Evolutionary conservation across 345 rosid genomes (phyloP).

Genomic region (Draba incana): DNA sequence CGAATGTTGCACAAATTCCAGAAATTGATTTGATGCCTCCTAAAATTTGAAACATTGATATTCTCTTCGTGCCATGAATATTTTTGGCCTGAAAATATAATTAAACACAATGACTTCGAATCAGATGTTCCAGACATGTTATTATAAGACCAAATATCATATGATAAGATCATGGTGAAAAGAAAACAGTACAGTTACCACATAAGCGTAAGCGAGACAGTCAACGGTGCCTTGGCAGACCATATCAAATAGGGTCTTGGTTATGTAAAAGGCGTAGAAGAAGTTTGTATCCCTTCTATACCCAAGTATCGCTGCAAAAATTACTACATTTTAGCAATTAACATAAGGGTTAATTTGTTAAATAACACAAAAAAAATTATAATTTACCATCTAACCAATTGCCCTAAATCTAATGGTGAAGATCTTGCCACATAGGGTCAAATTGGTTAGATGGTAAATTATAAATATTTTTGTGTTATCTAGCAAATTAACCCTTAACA

Average conservation of each 20-base stretch:
- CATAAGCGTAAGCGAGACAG: constrained; percentile 80
- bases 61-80: constrained; percentile 47
- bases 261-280: constrained; percentile 67
- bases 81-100: constrained; percentile 63
- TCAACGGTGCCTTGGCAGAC: constrained; percentile 58
- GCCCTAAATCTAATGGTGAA: too few relatives aligned
- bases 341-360: too few relatives aligned
- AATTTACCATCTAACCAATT: too few relatives aligned
- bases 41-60: constrained; percentile 67
- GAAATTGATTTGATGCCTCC: constrained; percentile 54
- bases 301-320: constrained; percentile 70
- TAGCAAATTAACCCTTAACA: too few relatives aligned
- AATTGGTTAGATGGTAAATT: too few relatives aligned
- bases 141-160: not conserved
- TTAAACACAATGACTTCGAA: not conserved
- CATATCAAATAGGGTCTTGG: constrained; percentile 62
- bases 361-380: too few relatives aligned
- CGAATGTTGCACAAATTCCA: constrained; percentile 56
- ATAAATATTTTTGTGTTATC: too few relatives aligned
- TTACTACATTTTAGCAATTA: constrained; percentile 3
- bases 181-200: constrained; percentile 49
- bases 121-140: not conserved
- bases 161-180: not conserved
- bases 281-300: constrained; percentile 63
- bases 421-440: too few relatives aligned